Evolutionary conservation across 2,329 filamentous ascomycete species (phyloP).

Genomic region (Trichoderma afroharzianum): DNA sequence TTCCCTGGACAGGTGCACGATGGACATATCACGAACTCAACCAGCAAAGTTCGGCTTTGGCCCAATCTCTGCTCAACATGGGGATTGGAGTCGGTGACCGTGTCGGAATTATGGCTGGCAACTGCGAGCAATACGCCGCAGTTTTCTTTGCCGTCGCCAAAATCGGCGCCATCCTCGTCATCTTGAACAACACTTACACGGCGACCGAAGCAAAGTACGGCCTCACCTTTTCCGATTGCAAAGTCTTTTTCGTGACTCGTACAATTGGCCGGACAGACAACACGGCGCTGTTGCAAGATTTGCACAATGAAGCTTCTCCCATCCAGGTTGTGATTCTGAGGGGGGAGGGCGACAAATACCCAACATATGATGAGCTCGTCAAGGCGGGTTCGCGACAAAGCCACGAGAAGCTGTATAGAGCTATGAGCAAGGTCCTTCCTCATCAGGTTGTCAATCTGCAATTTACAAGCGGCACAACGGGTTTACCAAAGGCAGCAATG

Average conservation of each 20-base stretch:
- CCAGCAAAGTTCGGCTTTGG: conserved; percentile 57
- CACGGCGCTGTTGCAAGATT: conserved; percentile 51
- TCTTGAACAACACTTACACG: conserved; percentile 81
- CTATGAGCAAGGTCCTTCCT: conserved; percentile 54
- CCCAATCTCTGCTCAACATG: conserved; percentile 62
- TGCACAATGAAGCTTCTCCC: conserved; percentile 44
- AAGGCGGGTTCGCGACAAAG: conserved; percentile 47
- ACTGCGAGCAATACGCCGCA: conserved; percentile 78
- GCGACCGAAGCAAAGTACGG: conserved; percentile 68
- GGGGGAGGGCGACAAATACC: conserved; percentile 51
- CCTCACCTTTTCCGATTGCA: conserved; percentile 67
- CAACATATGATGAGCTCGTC: conserved; percentile 58
- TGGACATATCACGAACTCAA: conserved; percentile 69
- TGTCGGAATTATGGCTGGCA: conserved; percentile 71
- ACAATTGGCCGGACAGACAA: conserved; percentile 66
- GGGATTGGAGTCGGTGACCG: conserved; percentile 67
- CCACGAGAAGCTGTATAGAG: conserved; percentile 48
- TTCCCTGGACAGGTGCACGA: conserved; percentile 70
- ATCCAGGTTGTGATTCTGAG: conserved; percentile 59
- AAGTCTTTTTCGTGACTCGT: conserved; percentile 68
- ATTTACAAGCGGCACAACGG: conserved; percentile 73
- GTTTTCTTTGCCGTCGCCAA: conserved; percentile 70
- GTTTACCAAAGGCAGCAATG: conserved; percentile 70
- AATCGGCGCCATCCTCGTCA: conserved; percentile 67
- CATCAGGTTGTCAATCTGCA: conserved; percentile 71